phyloP scores from a whole-genome alignment of 2,329 filamentous ascomycete species.

The Graphilbum fragrans region DNA sequence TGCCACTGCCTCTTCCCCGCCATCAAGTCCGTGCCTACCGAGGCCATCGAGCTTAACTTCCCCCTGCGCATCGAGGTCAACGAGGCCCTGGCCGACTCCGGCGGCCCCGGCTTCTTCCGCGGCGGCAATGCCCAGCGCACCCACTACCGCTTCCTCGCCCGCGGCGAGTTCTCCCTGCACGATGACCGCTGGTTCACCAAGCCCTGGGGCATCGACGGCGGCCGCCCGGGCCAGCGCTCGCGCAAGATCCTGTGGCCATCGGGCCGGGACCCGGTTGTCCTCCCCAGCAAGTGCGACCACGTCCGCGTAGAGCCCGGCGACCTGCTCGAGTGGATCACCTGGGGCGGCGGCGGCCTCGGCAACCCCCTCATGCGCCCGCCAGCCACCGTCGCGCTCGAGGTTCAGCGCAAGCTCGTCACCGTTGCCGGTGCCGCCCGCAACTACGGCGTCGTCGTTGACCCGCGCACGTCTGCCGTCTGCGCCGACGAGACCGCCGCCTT shows the following conservation, averaged over 20 bases:
- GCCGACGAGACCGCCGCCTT: constrained; percentile 21
- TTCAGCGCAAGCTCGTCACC: constrained; percentile 29
- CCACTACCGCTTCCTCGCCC: constrained; percentile 29
- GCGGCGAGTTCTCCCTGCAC: constrained; percentile 33
- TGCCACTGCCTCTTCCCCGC: constrained; percentile 37
- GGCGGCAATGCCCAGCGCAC: constrained; percentile 36
- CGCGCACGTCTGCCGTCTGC: constrained; percentile 21
- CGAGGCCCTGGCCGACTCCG: constrained; percentile 32
- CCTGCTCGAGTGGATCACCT: constrained; percentile 36
- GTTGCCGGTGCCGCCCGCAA: constrained; percentile 25
- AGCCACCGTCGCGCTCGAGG: constrained; percentile 30
- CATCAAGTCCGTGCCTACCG: constrained; percentile 36
- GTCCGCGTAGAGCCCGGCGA: constrained; percentile 32
- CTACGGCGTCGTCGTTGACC: constrained; percentile 31
- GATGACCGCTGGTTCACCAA: constrained; percentile 37
- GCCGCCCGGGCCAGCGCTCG: constrained; percentile 28
- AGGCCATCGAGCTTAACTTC: constrained; percentile 34
- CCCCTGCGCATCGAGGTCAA: constrained; percentile 34
- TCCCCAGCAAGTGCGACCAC: constrained; percentile 30
- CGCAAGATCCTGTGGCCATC: constrained; percentile 29
- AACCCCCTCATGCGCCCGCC: constrained; percentile 30
- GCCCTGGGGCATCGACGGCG: constrained; percentile 34
- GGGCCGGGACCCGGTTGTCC: constrained; percentile 19
- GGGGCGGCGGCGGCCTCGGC: constrained; percentile 35
- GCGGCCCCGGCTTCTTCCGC: constrained; percentile 31